phyloP scores from a whole-genome alignment of 2,329 filamentous ascomycete genomes.

The Venturia effusa region DNA sequence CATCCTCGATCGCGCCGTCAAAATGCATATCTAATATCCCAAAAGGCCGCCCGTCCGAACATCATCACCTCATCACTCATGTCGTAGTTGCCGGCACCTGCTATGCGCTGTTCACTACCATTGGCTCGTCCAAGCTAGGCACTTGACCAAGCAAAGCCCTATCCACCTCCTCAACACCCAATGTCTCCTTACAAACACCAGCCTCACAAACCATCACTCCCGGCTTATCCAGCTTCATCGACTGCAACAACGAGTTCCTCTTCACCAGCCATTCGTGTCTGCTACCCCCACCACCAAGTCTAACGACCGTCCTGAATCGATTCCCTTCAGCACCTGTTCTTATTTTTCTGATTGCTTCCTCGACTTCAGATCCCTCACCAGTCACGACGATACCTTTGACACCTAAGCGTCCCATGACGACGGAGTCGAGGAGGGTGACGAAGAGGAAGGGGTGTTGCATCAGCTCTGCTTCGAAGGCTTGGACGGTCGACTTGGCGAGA shows the following conservation, averaged over 20 bases:
- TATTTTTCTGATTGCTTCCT: slow-evolving; percentile 30
- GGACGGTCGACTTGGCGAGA: slow-evolving; percentile 62
- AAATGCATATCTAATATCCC: not conserved
- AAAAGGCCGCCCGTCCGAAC: not conserved
- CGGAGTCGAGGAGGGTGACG: slow-evolving; percentile 62
- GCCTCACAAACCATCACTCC: slow-evolving; percentile 27
- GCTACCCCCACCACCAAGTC: slow-evolving; percentile 25
- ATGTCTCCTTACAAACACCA: slow-evolving; percentile 33
- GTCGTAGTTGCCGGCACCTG: not conserved
- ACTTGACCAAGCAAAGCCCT: not conserved
- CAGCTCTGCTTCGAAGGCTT: slow-evolving; percentile 83
- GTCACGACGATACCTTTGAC: slow-evolving; percentile 48
- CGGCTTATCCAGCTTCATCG: slow-evolving; percentile 15
- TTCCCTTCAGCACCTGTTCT: slow-evolving; percentile 26
- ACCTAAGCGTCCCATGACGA: slow-evolving; percentile 67
- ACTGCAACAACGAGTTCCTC: slow-evolving; percentile 36
- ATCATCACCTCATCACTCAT: not conserved
- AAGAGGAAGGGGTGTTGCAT: slow-evolving; percentile 91
- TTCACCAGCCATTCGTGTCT: slow-evolving; percentile 38
- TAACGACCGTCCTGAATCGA: slow-evolving; percentile 25
- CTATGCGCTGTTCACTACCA: not conserved
- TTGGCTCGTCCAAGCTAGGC: not conserved
- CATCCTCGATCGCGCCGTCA: not conserved
- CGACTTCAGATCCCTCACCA: slow-evolving; percentile 32
- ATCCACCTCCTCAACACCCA: slow-evolving; percentile 19